phyloP scores from a whole-genome alignment of 257 asterid species.

The Buddleja alternifolia region DNA sequence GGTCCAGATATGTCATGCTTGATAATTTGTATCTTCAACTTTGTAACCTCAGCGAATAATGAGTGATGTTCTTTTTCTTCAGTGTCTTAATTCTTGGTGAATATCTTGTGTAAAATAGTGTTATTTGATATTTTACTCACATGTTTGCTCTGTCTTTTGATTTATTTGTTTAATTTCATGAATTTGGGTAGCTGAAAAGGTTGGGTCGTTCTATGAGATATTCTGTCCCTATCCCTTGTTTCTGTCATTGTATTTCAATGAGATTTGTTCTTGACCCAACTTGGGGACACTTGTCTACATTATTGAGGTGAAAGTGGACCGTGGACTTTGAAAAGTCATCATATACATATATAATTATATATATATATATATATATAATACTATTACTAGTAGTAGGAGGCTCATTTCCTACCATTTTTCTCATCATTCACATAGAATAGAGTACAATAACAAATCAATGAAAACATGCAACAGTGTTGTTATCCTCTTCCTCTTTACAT shows the following conservation, averaged over 20 bases:
- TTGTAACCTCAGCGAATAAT: slow-evolving; percentile 55
- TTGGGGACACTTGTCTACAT: no score
- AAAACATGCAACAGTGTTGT: slow-evolving; percentile 26
- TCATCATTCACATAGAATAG: no score
- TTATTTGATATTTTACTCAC: neutral
- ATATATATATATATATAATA: no score
- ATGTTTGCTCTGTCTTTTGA: neutral
- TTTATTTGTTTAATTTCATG: neutral
- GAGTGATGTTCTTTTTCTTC: slow-evolving; percentile 9
- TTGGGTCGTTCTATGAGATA: no score
- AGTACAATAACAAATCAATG: neutral
- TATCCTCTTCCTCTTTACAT: slow-evolving; percentile 17
- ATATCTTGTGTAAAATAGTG: neutral
- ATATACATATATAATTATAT: no score
- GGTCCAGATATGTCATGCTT: slow-evolving; percentile 74
- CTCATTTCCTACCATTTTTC: no score
- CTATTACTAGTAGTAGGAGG: no score
- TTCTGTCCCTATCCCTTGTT: no score
- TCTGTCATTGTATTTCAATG: no score
- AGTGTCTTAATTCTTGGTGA: slow-evolving; percentile 1
- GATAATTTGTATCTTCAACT: slow-evolving; percentile 68
- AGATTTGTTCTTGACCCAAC: no score
- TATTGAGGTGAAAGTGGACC: no score
- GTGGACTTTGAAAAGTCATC: neutral
- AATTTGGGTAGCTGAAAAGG: neutral